Conservation (phyloP, 352 stramenopile genomes). For the Phytophthora ramorum region DNA sequence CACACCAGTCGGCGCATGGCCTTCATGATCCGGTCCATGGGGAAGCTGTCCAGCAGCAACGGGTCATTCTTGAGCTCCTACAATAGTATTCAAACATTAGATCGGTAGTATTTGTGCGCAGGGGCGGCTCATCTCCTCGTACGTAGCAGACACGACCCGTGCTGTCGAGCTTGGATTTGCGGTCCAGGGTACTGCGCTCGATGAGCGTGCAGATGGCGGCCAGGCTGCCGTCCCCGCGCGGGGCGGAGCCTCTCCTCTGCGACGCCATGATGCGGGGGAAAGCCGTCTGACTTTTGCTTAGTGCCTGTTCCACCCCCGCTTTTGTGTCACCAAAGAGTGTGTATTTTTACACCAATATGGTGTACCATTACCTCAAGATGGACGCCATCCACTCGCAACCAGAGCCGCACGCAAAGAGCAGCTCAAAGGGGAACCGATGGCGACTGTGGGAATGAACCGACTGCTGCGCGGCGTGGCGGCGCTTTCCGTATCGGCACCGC, state of each 20-base stretch:
- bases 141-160: slow-evolving; percentile 85
- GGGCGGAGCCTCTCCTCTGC: slow-evolving; percentile 44
- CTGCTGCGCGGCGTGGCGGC: slow-evolving; percentile 64
- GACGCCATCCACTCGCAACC: background rate
- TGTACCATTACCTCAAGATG: background rate
- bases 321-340: background rate
- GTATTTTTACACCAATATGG: background rate
- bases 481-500: slow-evolving; percentile 59
- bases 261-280: slow-evolving; percentile 34
- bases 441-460: slow-evolving; percentile 57
- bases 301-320: background rate
- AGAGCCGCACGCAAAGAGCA: slow-evolving; percentile 16
- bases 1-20: slow-evolving; percentile 78
- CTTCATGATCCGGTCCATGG: slow-evolving; percentile 82
- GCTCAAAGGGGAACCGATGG: slow-evolving; percentile 17
- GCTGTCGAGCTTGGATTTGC: slow-evolving; percentile 90
- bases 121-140: slow-evolving; percentile 14
- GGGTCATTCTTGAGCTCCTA: slow-evolving; percentile 89
- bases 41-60: slow-evolving; percentile 83
- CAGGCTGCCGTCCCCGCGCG: slow-evolving; percentile 61
- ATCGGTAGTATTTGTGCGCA: background rate
- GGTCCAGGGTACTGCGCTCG: slow-evolving; percentile 81
- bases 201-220: slow-evolving; percentile 86
- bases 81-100: background rate
- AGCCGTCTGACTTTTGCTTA: slow-evolving; percentile 8